Evolutionary conservation across 306 rosid genomes (phyloP), one percentile per base, ranked within the genome.

Genomic region (Vigna nakashimae): DNA sequence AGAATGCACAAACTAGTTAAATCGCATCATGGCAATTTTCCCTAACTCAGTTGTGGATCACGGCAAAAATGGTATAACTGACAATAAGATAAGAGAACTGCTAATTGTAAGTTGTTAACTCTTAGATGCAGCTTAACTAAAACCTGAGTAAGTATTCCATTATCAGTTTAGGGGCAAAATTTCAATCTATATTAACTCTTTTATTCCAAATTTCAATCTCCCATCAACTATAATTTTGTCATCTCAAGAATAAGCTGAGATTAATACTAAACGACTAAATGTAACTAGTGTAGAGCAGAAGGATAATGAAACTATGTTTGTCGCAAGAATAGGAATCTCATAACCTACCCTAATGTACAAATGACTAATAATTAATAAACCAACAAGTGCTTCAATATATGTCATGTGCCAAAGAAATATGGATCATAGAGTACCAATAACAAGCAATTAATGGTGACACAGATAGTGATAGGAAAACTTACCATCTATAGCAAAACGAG

Each of bases 401-500:
- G 48, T 65, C 3, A 28, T 59, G 50, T 43, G 7, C 45, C 77
- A 74, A 46, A n/a, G 42, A 67, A 45, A 34, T 22, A 46, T 2
- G 36, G 57, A 32, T 55, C 60, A 55, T 20, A 55, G 20, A 55
- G 24, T 20, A 20, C 22, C 30, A 20, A 55, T 9, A 55, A 24
- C 26, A 17, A 7, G 24, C 57, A 51, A 51, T 30, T 30, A 30
- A 6, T n/a, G 3, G 28, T 18, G 28, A 18, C 58, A 53, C 4
- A 53, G 8, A 53, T 17, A 18, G 1, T 18, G 28, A 53, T 53
- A 18, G 14, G 4, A 53, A 53, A 17, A 53, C 13, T 53, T 82
- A 92, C 97, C 98, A 84, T 95, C 98, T 8, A 84, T 75, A 0
- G 98, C 97, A 76, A 92, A 91, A 65, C 96, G 97, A 71, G 96